These are phyloP conservation scores for Xylaria curta DNA, from an alignment of 495 filamentous ascomycete species.

Conservation along the genomic window DNA sequence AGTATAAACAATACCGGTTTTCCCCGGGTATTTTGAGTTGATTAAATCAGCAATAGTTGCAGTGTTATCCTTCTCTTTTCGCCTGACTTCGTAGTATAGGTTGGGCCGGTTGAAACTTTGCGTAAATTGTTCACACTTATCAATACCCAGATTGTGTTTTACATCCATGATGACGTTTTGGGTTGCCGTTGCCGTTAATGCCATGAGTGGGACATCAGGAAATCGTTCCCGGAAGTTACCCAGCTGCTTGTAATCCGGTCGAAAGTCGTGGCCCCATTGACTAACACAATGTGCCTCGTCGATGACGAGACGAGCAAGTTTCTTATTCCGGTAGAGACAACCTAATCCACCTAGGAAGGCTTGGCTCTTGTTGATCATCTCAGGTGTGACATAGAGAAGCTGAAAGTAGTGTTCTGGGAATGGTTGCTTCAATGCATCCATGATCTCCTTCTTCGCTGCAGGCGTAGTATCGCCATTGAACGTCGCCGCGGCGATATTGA, in stretches of 20 bases:
- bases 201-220: slow-evolving; percentile 85
- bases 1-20: slow-evolving; percentile 95
- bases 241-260: slow-evolving; percentile 91
- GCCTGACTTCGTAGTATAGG: slow-evolving; percentile 80
- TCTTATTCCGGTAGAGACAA: slow-evolving; percentile 65
- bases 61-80: slow-evolving; percentile 60
- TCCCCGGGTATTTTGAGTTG: slow-evolving; percentile 63
- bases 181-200: slow-evolving; percentile 93
- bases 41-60: slow-evolving; percentile 74
- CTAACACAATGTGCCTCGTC: slow-evolving; percentile 99
- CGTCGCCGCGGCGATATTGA: slow-evolving; percentile 77
- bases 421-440: slow-evolving; percentile 61
- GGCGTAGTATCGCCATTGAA: slow-evolving; percentile 75
- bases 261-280: slow-evolving; percentile 99
- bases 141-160: slow-evolving; percentile 84
- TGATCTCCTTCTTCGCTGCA: slow-evolving; percentile 64
- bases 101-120: slow-evolving; percentile 97
- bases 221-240: slow-evolving; percentile 72
- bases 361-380: slow-evolving; percentile 88
- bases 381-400: slow-evolving; percentile 92
- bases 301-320: slow-evolving; percentile 89
- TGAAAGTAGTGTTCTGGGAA: slow-evolving; percentile 74
- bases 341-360: slow-evolving; percentile 65
- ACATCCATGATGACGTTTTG: slow-evolving; percentile 90
- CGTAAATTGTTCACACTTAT: slow-evolving; percentile 73